Conservation (phyloP, 2,329 filamentous ascomycete species). For the Boeremia lycopersici region DNA sequence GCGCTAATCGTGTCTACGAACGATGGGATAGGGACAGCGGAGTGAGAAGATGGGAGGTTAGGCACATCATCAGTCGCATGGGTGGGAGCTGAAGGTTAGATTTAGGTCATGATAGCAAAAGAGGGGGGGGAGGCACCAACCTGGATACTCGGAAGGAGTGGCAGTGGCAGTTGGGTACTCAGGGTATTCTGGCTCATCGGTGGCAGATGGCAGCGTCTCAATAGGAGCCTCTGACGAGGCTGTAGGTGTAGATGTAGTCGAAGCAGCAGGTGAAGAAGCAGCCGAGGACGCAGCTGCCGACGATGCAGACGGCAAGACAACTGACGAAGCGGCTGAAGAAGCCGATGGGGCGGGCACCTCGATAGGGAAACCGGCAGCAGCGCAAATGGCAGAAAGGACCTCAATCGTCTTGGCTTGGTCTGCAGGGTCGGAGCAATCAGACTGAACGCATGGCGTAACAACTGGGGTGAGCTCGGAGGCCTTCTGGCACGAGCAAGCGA, state of each 20-base stretch:
- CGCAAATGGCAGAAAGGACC: slow-evolving; percentile 33
- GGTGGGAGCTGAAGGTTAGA: background rate
- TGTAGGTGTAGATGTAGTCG: background rate
- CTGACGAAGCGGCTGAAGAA: background rate
- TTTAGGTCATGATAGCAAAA: background rate
- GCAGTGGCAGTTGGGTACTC: slow-evolving; percentile 4
- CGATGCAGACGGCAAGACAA: background rate
- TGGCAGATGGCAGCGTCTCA: background rate
- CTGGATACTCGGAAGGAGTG: background rate
- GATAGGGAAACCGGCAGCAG: slow-evolving; percentile 32
- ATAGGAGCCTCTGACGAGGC: background rate
- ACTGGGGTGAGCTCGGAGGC: slow-evolving; percentile 43
- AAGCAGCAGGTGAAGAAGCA: background rate
- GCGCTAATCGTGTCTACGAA: slow-evolving; percentile 7
- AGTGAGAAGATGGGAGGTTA: background rate
- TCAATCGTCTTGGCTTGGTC: slow-evolving; percentile 44
- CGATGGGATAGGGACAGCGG: slow-evolving; percentile 3
- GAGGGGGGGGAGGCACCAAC: background rate
- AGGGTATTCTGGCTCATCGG: slow-evolving; percentile 1
- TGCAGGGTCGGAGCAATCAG: slow-evolving; percentile 40
- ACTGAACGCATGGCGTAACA: slow-evolving; percentile 53
- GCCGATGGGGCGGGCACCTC: slow-evolving; percentile 13
- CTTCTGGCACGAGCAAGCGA: slow-evolving; percentile 55
- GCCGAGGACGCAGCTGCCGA: background rate
- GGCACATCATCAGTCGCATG: slow-evolving; percentile 2